Evolutionary conservation across 306 rosid species (phyloP), one percentile per base, ranked within the genome.

Genomic region (Aeschynomene evenia): DNA sequence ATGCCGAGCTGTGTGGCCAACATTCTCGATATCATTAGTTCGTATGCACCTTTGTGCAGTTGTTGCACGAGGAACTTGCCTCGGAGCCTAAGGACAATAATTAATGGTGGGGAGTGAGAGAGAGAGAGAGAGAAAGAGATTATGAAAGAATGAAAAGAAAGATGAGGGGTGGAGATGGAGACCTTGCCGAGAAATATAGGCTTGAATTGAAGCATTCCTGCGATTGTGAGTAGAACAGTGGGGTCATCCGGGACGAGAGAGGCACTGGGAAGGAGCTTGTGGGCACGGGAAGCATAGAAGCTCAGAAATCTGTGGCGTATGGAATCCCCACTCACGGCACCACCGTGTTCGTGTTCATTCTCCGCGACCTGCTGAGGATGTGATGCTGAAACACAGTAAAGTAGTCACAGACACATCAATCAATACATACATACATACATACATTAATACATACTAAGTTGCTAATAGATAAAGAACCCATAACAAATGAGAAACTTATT

Each of bases 171-270:
- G 3, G 28, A 49, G 12, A 45, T 8, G 6, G 14, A 16, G 48
- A 90, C 88, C 93, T 88, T 91, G 45, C 96, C 98, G 5, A 94
- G 91, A 75, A 94, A 94, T 68, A 87, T 85, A 48, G 94, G 97
- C 71, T 94, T 94, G 79, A 90, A 94, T 73, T 94, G 97, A 83
- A 94, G 96, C 98, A 94, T 94, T 34, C 98, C 96, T 28, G 97
- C 98, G 57, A 94, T 90, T n/a, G 97, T 94, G 65, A 94, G 83
- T 16, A 88, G 85, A 77, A 90, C 98, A 0, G 98, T 88, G 51
- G 98, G 96, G 60, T 88, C 96, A 76, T 94, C 96, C 9, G 98
- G 96, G 51, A 94, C 91, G 42, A 94, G 85, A 81, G 98, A 94
- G 42, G 97, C 65, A 77, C 98, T 88, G 23, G 96, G 96, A 81